Evolutionary conservation across 208 protist genomes (phyloP), one percentile per base, ranked within the genome.

Genomic region (Wallacemonas sp.): DNA sequence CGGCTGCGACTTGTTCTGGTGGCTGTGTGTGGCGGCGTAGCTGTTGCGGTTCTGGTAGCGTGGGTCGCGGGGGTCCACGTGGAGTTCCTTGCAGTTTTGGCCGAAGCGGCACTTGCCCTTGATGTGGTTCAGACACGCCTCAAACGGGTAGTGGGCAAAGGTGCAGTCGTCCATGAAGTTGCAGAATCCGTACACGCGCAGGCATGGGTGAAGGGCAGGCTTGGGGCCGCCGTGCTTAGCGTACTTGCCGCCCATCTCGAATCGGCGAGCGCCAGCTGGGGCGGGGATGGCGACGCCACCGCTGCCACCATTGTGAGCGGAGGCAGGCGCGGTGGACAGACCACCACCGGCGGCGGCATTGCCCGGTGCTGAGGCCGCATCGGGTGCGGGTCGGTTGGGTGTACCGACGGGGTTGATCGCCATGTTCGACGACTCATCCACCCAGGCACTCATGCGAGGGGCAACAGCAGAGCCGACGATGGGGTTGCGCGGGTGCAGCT

Each of bases 21-120:
- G 53, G 57, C 57, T 71, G 30, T 52, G 50, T 42, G 75, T 69
- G 38, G 61, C 53, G 19, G 75, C 71, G 67, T 59, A 75, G 69
- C 81, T 87, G 70, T 70, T 66, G n/a, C 65, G 17, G 55, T 87
- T 91, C 46, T 81, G 73, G 63, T 74, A 88, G 38, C 61, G 68
- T 15, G 79, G 78, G 54, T 87, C 76, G 26, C 72, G 63, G 10
- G 74, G 66, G 60, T 83, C 85, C 22, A 95, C 89, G 74, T 95
- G 89, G 19, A 93, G 72, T 67, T 95, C 89, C 72, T 95, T 93
- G 76, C 89, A 95, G 27, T 81, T 73, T 21, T 74, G 48, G 4
- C 87, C 85, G 66, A 92, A 93, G 66, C 87, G 89, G 63, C 89
- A 95, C 71, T 95, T 95, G 26, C 89, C 89, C 70, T 95, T 95